phyloP scores from a whole-genome alignment of 345 rosid species.

The Gossypium stocksii region DNA sequence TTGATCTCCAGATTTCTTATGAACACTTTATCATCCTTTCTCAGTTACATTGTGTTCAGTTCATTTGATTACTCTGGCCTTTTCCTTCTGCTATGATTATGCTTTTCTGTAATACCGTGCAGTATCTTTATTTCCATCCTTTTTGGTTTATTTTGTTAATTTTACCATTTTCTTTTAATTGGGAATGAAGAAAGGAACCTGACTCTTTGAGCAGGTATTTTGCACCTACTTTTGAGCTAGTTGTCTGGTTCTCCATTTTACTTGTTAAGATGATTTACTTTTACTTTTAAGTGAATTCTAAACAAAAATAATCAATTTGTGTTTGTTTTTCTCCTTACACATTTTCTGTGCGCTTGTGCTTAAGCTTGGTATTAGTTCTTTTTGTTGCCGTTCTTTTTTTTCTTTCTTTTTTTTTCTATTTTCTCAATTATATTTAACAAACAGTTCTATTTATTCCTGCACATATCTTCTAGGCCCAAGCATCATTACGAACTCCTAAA shows the following conservation, averaged over 20 bases:
- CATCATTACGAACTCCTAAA: neutral
- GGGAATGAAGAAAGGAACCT: neutral
- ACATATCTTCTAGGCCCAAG: neutral
- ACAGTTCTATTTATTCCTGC: neutral
- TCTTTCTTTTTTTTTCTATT: neutral
- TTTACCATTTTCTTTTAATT: neutral
- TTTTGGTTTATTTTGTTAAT: neutral
- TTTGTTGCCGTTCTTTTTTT: neutral
- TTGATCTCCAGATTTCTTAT: neutral
- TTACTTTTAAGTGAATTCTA: neutral
- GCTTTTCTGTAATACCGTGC: neutral
- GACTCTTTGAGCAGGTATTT: neutral
- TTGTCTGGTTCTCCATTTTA: neutral
- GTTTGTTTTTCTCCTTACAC: neutral
- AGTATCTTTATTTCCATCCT: neutral
- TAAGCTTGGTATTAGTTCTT: neutral
- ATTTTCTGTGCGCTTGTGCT: neutral
- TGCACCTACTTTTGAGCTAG: neutral
- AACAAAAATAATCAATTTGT: neutral
- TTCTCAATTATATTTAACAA: neutral
- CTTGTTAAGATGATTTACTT: constrained; percentile 6
- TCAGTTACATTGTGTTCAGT: neutral
- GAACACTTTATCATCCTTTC: neutral
- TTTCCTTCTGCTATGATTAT: neutral
- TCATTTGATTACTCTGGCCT: neutral